Percentiles rank a stretch among this genome's conserved stretches.
Evolutionary conservation across 805 yeast genomes (phyloP).

Genomic region (Suhomyces pyralidae): DNA sequence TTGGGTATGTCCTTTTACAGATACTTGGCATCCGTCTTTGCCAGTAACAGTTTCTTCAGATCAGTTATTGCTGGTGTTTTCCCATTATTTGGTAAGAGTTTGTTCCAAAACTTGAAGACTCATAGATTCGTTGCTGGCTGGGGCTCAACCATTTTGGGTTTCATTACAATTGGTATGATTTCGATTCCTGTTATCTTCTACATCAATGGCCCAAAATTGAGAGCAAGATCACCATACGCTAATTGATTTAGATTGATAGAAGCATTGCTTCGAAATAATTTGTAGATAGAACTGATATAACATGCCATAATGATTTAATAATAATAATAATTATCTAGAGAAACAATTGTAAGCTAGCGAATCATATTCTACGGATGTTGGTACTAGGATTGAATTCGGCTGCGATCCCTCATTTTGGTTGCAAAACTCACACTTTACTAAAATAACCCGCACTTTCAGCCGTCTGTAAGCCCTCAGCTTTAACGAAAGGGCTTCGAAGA

Average conservation of each 20-base stretch:
- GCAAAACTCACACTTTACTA: not conserved
- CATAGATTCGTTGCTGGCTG: slow-evolving; percentile 54
- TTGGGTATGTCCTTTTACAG: slow-evolving; percentile 47
- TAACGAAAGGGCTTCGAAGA: not conserved
- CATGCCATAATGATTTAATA: not conserved
- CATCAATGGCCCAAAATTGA: slow-evolving; percentile 42
- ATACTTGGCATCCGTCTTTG: slow-evolving; percentile 57
- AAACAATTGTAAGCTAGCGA: not conserved
- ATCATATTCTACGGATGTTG: not conserved
- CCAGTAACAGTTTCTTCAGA: slow-evolving; percentile 53
- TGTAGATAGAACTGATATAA: not conserved
- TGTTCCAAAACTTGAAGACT: slow-evolving; percentile 52
- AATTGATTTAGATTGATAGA: not conserved
- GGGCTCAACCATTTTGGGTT: slow-evolving; percentile 52
- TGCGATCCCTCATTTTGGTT: not conserved
- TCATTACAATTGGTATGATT: slow-evolving; percentile 42
- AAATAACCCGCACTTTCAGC: not conserved
- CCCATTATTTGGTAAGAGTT: slow-evolving; percentile 61
- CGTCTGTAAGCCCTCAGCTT: not conserved
- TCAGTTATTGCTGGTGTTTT: slow-evolving; percentile 54
- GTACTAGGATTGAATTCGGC: not conserved
- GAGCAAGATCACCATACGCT: slow-evolving; percentile 42
- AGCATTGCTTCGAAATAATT: not conserved
- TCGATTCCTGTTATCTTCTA: slow-evolving; percentile 47
- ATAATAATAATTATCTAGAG: not conserved